phyloP scores from a whole-genome alignment of 202 grass and related monocot species.

The Setaria viridis region DNA sequence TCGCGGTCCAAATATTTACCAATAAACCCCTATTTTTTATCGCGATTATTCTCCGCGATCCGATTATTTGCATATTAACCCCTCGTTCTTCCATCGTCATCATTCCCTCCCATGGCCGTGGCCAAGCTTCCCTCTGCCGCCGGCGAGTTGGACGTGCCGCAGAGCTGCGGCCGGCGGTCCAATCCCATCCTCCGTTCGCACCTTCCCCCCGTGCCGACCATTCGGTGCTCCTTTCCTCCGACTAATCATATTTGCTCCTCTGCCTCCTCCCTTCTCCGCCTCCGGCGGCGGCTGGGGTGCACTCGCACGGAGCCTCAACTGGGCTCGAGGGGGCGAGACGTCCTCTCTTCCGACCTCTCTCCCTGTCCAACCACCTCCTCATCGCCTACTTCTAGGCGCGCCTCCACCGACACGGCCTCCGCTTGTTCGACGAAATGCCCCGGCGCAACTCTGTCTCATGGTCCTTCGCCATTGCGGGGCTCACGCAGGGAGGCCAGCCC shows the following conservation, averaged over 20 bases:
- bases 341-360: constrained; percentile 42
- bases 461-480: constrained; percentile 57
- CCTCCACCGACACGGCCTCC: constrained; percentile 41
- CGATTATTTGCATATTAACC: neutral
- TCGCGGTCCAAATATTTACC: neutral
- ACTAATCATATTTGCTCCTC: neutral
- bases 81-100: neutral
- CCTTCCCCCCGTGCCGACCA: too few relatives aligned
- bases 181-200: neutral
- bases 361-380: constrained; percentile 74
- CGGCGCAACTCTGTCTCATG: constrained; percentile 61
- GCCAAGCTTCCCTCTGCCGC: neutral
- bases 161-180: neutral
- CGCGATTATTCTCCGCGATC: neutral
- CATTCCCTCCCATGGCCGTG: neutral
- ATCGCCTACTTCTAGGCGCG: constrained; percentile 59
- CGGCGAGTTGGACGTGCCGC: neutral
- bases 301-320: neutral
- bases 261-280: neutral
- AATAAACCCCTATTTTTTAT: neutral
- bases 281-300: too few relatives aligned
- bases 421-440: constrained; percentile 74
- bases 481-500: constrained; percentile 42
- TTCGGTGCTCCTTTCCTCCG: neutral
- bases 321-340: neutral